Conservation (phyloP, 768 basidiomycete species). For the Kondoa malvinella region DNA sequence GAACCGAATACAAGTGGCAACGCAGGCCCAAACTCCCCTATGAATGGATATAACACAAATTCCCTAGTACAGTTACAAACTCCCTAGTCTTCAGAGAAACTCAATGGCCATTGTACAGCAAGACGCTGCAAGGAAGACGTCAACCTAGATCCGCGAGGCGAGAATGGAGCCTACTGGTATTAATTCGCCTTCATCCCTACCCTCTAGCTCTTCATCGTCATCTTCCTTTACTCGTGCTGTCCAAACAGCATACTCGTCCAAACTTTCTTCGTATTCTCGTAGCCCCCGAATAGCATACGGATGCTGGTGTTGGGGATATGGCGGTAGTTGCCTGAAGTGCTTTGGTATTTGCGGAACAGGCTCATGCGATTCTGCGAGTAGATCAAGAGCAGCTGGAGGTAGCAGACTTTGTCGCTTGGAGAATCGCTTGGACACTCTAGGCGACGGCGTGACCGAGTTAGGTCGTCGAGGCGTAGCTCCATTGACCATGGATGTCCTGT, state of each 20-base stretch:
- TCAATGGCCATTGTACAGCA: background rate
- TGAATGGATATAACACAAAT: background rate
- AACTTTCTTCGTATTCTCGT: slow-evolving; percentile 27
- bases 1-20: no score
- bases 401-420: slow-evolving; percentile 28
- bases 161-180: background rate
- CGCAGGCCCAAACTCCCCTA: no score
- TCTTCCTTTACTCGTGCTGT: slow-evolving; percentile 1
- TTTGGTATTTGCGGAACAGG: slow-evolving; percentile 26
- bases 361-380: slow-evolving; percentile 24
- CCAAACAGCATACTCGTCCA: slow-evolving; percentile 19
- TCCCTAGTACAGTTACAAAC: no score
- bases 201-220: slow-evolving; percentile 7
- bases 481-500: background rate
- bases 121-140: background rate
- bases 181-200: slow-evolving; percentile 1
- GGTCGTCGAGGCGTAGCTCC: slow-evolving; percentile 5
- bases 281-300: slow-evolving; percentile 27
- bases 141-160: background rate
- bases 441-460: slow-evolving; percentile 16
- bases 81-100: background rate
- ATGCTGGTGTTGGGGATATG: slow-evolving; percentile 27
- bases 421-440: slow-evolving; percentile 28
- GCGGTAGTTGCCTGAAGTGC: slow-evolving; percentile 16
- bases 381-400: slow-evolving; percentile 28